Conservation (phyloP, 495 filamentous ascomycete genomes). For the Paragyromitra xinjiangensis region DNA sequence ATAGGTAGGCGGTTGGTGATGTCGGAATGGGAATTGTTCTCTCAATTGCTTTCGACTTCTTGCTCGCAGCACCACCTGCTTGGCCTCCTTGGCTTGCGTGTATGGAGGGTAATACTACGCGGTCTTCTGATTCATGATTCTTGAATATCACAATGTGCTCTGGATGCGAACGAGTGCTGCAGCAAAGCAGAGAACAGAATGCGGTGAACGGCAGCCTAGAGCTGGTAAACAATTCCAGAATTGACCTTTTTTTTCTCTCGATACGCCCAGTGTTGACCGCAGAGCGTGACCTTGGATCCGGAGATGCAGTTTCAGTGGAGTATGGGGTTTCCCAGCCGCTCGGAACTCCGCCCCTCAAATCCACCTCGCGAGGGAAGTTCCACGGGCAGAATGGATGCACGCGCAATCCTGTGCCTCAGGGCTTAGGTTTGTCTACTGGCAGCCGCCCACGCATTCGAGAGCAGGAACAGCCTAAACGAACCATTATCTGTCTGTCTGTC, state of each 20-base stretch:
- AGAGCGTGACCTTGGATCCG: conserved; percentile 21
- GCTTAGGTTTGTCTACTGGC: conserved; percentile 40
- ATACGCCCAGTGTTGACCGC: not conserved
- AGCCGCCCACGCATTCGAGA: conserved; percentile 11
- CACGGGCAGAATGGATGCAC: not conserved
- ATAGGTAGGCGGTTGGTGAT: conserved; percentile 38
- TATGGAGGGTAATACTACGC: not conserved
- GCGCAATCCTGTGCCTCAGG: conserved; percentile 25
- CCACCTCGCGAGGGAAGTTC: not conserved
- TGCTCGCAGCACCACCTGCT: not conserved
- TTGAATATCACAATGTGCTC: conserved; percentile 16
- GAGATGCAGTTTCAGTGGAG: conserved; percentile 17
- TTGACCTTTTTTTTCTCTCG: not conserved
- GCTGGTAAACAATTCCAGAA: conserved; percentile 14
- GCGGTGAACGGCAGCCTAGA: conserved; percentile 11
- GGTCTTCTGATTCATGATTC: conserved; percentile 36
- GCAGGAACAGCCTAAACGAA: conserved; percentile 38
- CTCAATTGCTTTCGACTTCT: conserved; percentile 14
- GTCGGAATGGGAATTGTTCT: conserved; percentile 18
- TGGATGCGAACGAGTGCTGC: not conserved
- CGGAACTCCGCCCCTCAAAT: conserved; percentile 30
- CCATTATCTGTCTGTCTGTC: not conserved
- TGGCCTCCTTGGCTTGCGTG: conserved; percentile 17
- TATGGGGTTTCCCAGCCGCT: conserved; percentile 27
- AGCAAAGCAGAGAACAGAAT: not conserved